phyloP scores from a whole-genome alignment of 1,284 basidiomycete genomes.

The Somion occarium region DNA sequence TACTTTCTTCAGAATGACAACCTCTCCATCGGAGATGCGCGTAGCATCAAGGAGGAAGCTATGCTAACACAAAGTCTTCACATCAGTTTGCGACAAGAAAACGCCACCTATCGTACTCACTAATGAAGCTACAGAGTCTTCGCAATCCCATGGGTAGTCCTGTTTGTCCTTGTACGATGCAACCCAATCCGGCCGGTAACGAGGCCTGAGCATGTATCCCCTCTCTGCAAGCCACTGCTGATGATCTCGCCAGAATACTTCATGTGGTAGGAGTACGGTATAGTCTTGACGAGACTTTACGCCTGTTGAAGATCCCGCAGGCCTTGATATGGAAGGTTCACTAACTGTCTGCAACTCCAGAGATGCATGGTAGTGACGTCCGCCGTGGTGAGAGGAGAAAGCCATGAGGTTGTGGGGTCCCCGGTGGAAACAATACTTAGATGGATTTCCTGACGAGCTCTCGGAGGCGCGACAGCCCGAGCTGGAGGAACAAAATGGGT shows the following conservation, averaged over 20 bases:
- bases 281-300: too few species aligned
- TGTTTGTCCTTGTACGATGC: constrained; percentile 15
- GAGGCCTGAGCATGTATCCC: constrained; percentile 16
- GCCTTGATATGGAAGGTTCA: too few species aligned
- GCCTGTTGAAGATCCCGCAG: too few species aligned
- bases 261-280: too few species aligned
- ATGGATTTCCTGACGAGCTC: too few species aligned
- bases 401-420: too few species aligned
- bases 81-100: background rate
- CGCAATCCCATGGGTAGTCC: constrained; percentile 3
- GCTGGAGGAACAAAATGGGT: too few species aligned
- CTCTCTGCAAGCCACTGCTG: constrained; percentile 14
- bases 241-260: constrained; percentile 16
- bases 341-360: too few species aligned
- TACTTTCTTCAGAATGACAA: constrained; percentile 19
- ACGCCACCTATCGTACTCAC: constrained; percentile 4
- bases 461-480: too few species aligned
- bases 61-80: background rate
- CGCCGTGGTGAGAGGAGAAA: too few species aligned
- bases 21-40: constrained; percentile 8
- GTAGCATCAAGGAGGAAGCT: constrained; percentile 10
- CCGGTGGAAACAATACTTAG: too few species aligned
- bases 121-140: constrained; percentile 8
- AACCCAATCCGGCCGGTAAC: constrained; percentile 15
- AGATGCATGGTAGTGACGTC: too few species aligned